Percentiles rank a stretch among this genome's conserved stretches.
These are phyloP conservation scores for Neofusicoccum cordaticola DNA, from an alignment of 2,329 filamentous ascomycete genomes.

Conservation along the genomic window DNA sequence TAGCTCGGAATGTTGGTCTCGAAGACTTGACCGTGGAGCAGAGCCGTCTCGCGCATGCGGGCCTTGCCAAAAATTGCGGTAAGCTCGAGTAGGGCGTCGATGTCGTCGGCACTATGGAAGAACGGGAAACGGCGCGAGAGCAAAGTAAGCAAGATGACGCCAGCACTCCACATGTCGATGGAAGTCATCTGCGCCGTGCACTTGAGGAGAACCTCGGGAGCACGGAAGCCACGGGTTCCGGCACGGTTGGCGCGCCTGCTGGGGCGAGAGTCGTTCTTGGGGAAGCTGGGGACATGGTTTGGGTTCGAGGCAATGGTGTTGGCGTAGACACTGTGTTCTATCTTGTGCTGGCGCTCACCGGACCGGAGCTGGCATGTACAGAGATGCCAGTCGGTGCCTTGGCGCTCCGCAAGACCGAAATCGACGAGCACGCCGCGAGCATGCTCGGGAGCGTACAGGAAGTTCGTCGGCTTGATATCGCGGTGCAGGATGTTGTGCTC, in stretches of 20 bases:
- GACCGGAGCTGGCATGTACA: slow-evolving; percentile 75
- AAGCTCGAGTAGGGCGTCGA: slow-evolving; percentile 96
- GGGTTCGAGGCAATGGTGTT: slow-evolving; percentile 42
- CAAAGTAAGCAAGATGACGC: slow-evolving; percentile 95
- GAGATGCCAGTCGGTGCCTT: slow-evolving; percentile 69
- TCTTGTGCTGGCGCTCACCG: slow-evolving; percentile 58
- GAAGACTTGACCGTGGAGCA: slow-evolving; percentile 86
- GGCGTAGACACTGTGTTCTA: slow-evolving; percentile 58
- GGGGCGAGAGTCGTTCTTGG: slow-evolving; percentile 83
- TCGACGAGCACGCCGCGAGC: slow-evolving; percentile 92
- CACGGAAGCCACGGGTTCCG: slow-evolving; percentile 91
- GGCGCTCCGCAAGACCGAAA: slow-evolving; percentile 86
- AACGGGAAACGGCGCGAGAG: slow-evolving; percentile 91
- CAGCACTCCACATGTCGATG: slow-evolving; percentile 95
- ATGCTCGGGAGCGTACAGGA: slow-evolving; percentile 80
- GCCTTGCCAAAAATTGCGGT: slow-evolving; percentile 87
- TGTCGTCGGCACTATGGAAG: slow-evolving; percentile 97
- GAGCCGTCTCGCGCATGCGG: slow-evolving; percentile 77
- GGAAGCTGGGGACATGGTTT: slow-evolving; percentile 62
- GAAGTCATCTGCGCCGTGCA: slow-evolving; percentile 90
- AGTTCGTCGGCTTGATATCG: slow-evolving; percentile 97
- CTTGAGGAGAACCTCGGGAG: slow-evolving; percentile 94
- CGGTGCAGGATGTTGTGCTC: slow-evolving; percentile 81
- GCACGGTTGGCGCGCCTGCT: slow-evolving; percentile 90
- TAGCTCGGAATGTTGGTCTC: slow-evolving; percentile 92